Evolutionary conservation across 2,329 filamentous ascomycete genomes (phyloP).

Genomic region (Talaromyces marneffei): DNA sequence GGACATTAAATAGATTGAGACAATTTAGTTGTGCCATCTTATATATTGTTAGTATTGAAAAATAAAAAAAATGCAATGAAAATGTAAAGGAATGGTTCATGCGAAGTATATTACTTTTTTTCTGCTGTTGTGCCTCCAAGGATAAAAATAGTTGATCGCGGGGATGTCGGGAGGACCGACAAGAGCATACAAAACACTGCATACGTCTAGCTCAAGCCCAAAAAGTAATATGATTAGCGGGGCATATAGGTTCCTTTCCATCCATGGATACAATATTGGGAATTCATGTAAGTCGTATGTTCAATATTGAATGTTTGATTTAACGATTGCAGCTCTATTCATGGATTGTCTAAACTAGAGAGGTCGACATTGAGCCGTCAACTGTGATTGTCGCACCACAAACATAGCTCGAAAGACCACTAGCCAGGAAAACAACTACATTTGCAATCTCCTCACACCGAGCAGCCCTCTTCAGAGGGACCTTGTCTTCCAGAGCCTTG

Average conservation of each 20-base stretch:
- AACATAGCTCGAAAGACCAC: background rate
- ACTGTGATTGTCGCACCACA: background rate
- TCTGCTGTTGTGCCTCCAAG: background rate
- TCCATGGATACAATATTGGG: too few species aligned
- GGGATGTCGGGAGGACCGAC: background rate
- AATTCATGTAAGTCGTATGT: background rate
- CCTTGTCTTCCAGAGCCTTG: background rate
- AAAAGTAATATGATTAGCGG: background rate
- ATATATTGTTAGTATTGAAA: background rate
- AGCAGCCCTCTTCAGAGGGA: background rate
- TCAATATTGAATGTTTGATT: background rate
- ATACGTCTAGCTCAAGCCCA: background rate
- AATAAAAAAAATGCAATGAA: too few species aligned
- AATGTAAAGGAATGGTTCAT: background rate
- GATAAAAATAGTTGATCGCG: background rate
- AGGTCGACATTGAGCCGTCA: background rate
- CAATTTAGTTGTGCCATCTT: conserved; percentile 16
- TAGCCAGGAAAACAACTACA: background rate
- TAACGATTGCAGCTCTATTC: background rate
- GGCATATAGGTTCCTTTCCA: background rate
- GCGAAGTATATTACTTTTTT: background rate
- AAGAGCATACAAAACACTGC: background rate
- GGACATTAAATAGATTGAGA: conserved; percentile 29
- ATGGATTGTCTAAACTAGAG: background rate
- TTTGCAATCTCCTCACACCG: background rate